Evolutionary conservation across 805 yeast genomes (phyloP), one percentile per base, ranked within the genome.

Genomic region (Monosporozyma aerobia): DNA sequence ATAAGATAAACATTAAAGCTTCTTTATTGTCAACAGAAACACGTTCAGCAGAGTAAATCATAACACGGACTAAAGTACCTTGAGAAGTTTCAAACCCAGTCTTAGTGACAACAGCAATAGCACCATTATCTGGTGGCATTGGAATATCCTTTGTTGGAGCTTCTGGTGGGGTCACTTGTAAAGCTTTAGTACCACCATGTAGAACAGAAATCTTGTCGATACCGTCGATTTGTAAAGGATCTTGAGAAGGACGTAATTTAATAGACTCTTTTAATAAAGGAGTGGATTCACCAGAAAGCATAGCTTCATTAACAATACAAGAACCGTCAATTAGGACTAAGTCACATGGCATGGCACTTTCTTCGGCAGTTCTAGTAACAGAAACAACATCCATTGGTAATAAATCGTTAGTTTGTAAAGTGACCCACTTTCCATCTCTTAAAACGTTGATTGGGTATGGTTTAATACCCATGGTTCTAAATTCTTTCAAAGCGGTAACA

Each of bases 71-170:
- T 54, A 94, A 79, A 51, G 96, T 87, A 63, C 99, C 99, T 74
- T 94, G 99, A 43, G 96, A 84, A 43, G 99, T 94, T 72, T 94
- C 99, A 65, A 94, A 94, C n/a, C 99, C 99, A 47, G 97, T 92
- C 68, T 88, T 90, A 44, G 87, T 75, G 49, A 90, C 97, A 53
- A 86, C 71, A 6, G 98, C 98, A 48, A 90, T 69, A 32, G 96
- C 96, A 68, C 99, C 99, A 40, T 77, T 72, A 69, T 94, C 97
- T 45, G 99, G 98, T 51, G 97, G 83, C 35, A 77, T 62, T 13
- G 84, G 80, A 47, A 84, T 66, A 48, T 69, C 57, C 22, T 67
- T 59, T 11, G 43, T 16, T 3, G 78, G 62, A 23, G 73, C 69
- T 57, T 77, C 79, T 13, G 94, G 86, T 47, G 81, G 69, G 43